Base-by-base conservation (phyloP, 2,329 filamentous ascomycete species). In the Phaeosphaeriaceae sp. region DNA sequence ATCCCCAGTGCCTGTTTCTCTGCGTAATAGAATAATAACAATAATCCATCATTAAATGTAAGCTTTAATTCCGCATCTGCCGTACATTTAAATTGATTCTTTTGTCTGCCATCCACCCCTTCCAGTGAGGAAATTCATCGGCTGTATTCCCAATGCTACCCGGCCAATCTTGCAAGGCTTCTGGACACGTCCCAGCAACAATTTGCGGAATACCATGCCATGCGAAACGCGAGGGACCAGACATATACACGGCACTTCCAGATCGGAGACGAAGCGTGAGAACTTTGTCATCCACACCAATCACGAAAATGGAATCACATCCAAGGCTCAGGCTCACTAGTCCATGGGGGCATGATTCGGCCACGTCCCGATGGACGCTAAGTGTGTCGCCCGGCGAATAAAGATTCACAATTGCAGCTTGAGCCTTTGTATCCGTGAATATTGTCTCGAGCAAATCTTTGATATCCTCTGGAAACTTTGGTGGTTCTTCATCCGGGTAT, bases 171-270 rank as follows among this genome's bases (percentile, higher is more conserved):
- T 79, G 76, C 41, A 97, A 73, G 72, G 87, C 89, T 0, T 76
- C 76, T 0, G 93, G 93, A 73, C 92, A 97, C 0, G 90, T 96
- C 1, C 77, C 83, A 38, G 85, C 82, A 29, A 97, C 67, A 11
- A 97, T 87, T 70, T 92, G 94, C 5, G 94, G 92, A 11, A 97
- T 92, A 11, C 90, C 92, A 75, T 97, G 94, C 93, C 93, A 97
- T 2, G 93, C 92, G 74, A 91, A 96, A 35, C 94, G 81, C 3
- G 90, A 88, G 49, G 85, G 80, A 16, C 88, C 83, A 41, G 84
- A 87, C 93, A 99, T 97, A 67, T 95, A 92, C 1, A 97, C 85
- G 0, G 87, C 91, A 76, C 97, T 93, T 0, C 94, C 93, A 1
- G 91, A 96, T 18, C 87, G 81, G 30, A 97, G 77, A 17, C 69